phyloP scores from a whole-genome alignment of 768 basidiomycete species.

The Rhodosporidiobolus odoratus region DNA sequence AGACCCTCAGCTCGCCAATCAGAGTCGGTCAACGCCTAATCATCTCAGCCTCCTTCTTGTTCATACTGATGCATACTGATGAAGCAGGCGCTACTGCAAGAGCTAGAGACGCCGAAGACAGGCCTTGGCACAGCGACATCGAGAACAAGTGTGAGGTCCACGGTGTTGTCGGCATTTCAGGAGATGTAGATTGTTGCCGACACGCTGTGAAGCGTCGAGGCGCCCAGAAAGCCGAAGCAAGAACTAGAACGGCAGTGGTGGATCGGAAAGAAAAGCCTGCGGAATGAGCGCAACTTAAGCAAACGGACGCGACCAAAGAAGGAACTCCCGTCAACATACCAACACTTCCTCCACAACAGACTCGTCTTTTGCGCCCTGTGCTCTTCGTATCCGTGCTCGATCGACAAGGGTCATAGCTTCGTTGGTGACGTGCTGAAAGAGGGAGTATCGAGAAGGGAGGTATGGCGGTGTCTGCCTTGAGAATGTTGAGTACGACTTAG shows the following conservation, averaged over 20 bases:
- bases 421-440: constrained; percentile 26
- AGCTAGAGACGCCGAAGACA: too few species aligned
- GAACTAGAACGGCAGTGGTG: constrained; percentile 18
- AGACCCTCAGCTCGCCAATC: too few species aligned
- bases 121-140: too few species aligned
- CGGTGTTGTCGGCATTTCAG: too few species aligned
- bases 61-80: too few species aligned
- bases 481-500: background rate
- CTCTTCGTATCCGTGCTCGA: background rate
- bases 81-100: too few species aligned
- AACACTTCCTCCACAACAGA: constrained; percentile 18
- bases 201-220: background rate
- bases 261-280: constrained; percentile 20
- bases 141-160: too few species aligned
- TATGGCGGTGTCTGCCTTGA: constrained; percentile 4
- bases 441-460: constrained; percentile 10
- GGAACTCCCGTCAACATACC: background rate
- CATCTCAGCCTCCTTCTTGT: too few species aligned
- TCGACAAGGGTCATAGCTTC: constrained; percentile 5
- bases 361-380: too few species aligned
- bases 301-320: background rate
- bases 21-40: too few species aligned
- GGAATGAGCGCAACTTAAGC: background rate
- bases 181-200: background rate
- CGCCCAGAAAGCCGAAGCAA: background rate